Evolutionary conservation across 2,329 filamentous ascomycete genomes (phyloP).

Genomic region (Botrytis galanthina): DNA sequence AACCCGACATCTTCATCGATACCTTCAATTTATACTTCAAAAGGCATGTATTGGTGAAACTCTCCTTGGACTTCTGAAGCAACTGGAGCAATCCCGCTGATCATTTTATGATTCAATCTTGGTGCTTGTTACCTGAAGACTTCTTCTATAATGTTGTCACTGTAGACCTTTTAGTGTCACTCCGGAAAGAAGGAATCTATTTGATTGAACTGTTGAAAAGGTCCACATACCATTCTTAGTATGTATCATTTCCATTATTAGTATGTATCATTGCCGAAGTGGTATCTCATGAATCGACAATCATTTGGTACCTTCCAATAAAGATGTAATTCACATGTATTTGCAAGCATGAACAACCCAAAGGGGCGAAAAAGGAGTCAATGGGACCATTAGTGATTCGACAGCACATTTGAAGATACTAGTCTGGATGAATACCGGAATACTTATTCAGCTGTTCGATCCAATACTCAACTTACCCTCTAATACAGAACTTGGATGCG

Average conservation of each 20-base stretch:
- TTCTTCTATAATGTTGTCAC: background rate
- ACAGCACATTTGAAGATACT: constrained; percentile 1
- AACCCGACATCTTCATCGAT: background rate
- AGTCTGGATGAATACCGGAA: background rate
- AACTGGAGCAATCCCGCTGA: background rate
- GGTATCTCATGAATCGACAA: background rate
- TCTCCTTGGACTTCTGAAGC: background rate
- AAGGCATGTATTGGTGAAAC: background rate
- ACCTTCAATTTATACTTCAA: background rate
- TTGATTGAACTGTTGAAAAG: background rate
- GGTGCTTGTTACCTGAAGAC: background rate
- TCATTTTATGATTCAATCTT: background rate
- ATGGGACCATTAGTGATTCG: background rate
- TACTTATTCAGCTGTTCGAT: background rate
- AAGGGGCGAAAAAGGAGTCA: background rate
- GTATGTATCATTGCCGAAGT: background rate
- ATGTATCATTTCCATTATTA: background rate
- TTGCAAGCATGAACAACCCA: constrained; percentile 1
- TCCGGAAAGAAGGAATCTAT: background rate
- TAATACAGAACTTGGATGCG: background rate
- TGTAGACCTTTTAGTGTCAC: background rate
- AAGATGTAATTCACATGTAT: background rate
- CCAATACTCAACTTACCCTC: background rate
- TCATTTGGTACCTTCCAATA: background rate
- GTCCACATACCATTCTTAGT: background rate